Base-by-base conservation (phyloP, 495 filamentous ascomycete species). In the Xylaria longipes region DNA sequence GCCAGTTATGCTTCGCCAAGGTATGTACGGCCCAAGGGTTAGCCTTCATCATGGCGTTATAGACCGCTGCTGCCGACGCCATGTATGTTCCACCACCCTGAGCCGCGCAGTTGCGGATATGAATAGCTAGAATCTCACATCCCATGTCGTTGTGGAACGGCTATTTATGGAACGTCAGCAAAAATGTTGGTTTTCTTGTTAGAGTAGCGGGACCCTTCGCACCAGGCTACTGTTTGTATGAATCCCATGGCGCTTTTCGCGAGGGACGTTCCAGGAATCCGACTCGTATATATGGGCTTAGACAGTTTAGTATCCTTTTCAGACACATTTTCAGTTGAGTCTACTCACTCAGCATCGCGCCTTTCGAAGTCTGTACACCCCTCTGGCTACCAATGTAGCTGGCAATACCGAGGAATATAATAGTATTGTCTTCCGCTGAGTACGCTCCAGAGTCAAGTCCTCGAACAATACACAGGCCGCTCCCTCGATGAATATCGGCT, bases 341-440 rank as follows among this genome's bases (percentile, higher is more conserved):
- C 43, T 54, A 68, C 83, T 67, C 76, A 87, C 86, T 80, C 27
- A 88, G 33, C 77, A 86, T 82, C 22, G 80, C 79, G 8, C 86
- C 86, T 62, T 80, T 78, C 7, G 76, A 73, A 69, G 83, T 84
- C 64, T 89, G 87, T 5, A 85, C 31, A 2, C 87, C 88, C 64
- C 87, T 77, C 31, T 81, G 71, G 37, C 84, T 81, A 14, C 81
- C 87, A 27, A 89, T 80, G 65, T 89, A 84, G 71, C 82, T 84
- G 4, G 85, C 80, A 39, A 88, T 72, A 5, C 82, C 87, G 25
- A 88, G 77, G 71, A 86, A 88, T 17, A 88, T 71, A 8, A 82
- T 76, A 20, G 82, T 73, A 58, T 86, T 86, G 37, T 89, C 86
- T 63, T 84, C 80, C 46, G 76, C 73, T 12, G 83, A 75, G 72